Conservation (phyloP, 257 asterid species). For the Buddleja alternifolia region DNA sequence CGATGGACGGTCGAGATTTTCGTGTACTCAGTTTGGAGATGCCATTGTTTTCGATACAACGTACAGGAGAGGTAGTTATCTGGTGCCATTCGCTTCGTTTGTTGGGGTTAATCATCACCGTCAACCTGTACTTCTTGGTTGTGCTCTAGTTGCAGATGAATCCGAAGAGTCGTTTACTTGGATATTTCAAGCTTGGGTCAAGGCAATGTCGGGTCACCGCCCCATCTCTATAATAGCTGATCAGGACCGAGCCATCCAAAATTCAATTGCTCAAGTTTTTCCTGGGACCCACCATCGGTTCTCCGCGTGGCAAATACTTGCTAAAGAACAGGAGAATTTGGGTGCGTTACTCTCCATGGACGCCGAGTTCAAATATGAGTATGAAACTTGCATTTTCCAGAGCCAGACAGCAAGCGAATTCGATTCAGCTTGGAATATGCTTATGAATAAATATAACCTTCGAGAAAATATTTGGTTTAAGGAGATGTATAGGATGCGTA, state of each 20-base stretch:
- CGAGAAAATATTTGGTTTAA: conserved; percentile 72
- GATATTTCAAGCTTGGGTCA: conserved; percentile 79
- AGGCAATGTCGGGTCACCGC: conserved; percentile 76
- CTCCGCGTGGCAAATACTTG: conserved; percentile 78
- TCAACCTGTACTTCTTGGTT: conserved; percentile 91
- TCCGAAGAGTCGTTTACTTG: conserved; percentile 91
- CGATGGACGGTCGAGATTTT: conserved; percentile 79
- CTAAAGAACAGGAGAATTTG: conserved; percentile 69
- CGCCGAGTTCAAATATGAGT: conserved; percentile 78
- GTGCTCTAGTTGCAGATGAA: conserved; percentile 88
- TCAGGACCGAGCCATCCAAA: conserved; percentile 67
- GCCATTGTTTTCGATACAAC: conserved; percentile 78
- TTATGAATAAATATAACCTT: conserved; percentile 64
- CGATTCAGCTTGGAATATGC: conserved; percentile 84
- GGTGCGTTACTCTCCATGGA: conserved; percentile 67
- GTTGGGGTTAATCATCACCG: conserved; percentile 92
- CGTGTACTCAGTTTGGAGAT: conserved; percentile 89
- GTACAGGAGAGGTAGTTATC: conserved; percentile 62
- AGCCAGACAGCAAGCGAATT: conserved; percentile 76
- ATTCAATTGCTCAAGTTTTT: conserved; percentile 69
- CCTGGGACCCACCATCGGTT: conserved; percentile 84
- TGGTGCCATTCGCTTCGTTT: conserved; percentile 79
- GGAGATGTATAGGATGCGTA: conserved; percentile 81
- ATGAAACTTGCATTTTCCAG: conserved; percentile 74
- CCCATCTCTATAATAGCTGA: conserved; percentile 89